Evolutionary conservation across 371 early-diverging fungal genomes (phyloP).

Genomic region (Apophysomyces trapeziformis): DNA sequence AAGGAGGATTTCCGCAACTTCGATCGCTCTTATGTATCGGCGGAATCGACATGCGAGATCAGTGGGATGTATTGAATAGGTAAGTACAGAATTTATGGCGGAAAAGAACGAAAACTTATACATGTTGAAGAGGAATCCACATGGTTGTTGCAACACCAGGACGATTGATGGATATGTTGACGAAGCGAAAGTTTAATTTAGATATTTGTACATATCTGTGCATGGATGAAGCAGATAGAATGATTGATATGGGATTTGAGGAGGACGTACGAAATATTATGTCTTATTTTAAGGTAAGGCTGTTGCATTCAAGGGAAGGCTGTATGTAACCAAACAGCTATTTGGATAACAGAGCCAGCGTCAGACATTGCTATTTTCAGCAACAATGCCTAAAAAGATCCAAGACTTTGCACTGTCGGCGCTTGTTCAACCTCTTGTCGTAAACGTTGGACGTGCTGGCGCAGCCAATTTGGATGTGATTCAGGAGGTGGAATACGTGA

Average conservation of each 20-base stretch:
- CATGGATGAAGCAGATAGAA: conserved; percentile 98
- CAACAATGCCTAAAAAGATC: conserved; percentile 98
- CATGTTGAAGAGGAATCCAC: conserved; percentile 54
- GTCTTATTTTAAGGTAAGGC: conserved; percentile 83
- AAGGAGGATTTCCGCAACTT: conserved; percentile 74
- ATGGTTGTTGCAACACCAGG: conserved; percentile 97
- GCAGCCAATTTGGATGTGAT: conserved; percentile 97
- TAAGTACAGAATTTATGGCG: conserved; percentile 19
- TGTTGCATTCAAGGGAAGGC: background rate
- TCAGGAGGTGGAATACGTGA: conserved; percentile 97
- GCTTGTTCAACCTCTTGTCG: conserved; percentile 89
- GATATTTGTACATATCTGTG: conserved; percentile 86
- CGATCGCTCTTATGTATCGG: conserved; percentile 89
- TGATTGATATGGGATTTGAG: conserved; percentile 98
- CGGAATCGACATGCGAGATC: conserved; percentile 93
- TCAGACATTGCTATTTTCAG: conserved; percentile 93
- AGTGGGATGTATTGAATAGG: conserved; percentile 69
- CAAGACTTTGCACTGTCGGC: conserved; percentile 93
- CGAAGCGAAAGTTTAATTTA: conserved; percentile 82
- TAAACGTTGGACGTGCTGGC: conserved; percentile 98
- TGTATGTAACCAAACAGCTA: background rate
- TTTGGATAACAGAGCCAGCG: conserved; percentile 53
- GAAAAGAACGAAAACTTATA: conserved; percentile 4
- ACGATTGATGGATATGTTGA: conserved; percentile 84
- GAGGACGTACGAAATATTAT: conserved; percentile 92